Conservation (phyloP, 495 filamentous ascomycete species). For the Penicillium argentinense region DNA sequence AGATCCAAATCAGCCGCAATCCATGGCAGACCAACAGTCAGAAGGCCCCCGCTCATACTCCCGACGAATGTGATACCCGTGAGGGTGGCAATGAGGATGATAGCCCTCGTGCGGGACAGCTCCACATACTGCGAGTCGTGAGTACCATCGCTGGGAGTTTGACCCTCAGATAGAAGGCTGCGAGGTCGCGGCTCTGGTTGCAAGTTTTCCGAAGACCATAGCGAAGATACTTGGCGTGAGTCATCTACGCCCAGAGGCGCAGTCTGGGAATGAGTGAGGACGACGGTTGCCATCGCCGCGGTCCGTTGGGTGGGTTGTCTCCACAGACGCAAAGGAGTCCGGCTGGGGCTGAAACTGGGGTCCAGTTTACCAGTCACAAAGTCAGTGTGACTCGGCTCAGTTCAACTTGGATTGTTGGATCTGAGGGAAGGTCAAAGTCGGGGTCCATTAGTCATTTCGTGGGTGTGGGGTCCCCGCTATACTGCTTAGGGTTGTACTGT, state of each 20-base stretch:
- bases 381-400: too few relatives aligned
- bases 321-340: too few relatives aligned
- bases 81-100: slow-evolving; percentile 17
- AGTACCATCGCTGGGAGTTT: neutral
- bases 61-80: slow-evolving; percentile 23
- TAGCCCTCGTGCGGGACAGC: slow-evolving; percentile 15
- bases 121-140: neutral
- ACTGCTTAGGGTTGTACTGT: too few relatives aligned
- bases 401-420: too few relatives aligned
- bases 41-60: slow-evolving; percentile 19
- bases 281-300: slow-evolving; percentile 2
- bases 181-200: neutral
- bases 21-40: slow-evolving; percentile 20
- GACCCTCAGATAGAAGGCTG: neutral
- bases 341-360: too few relatives aligned
- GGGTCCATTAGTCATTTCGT: neutral
- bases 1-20: slow-evolving; percentile 21
- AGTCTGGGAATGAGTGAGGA: slow-evolving; percentile 3
- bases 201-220: slow-evolving; percentile 1
- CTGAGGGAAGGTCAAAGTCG: too few relatives aligned
- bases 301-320: too few relatives aligned
- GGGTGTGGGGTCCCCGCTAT: neutral
- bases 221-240: slow-evolving; percentile 1
- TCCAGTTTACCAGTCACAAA: too few relatives aligned
- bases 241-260: slow-evolving; percentile 1